Evolutionary conservation across 2,329 filamentous ascomycete genomes (phyloP).

Genomic region (Aureobasidium sp.): DNA sequence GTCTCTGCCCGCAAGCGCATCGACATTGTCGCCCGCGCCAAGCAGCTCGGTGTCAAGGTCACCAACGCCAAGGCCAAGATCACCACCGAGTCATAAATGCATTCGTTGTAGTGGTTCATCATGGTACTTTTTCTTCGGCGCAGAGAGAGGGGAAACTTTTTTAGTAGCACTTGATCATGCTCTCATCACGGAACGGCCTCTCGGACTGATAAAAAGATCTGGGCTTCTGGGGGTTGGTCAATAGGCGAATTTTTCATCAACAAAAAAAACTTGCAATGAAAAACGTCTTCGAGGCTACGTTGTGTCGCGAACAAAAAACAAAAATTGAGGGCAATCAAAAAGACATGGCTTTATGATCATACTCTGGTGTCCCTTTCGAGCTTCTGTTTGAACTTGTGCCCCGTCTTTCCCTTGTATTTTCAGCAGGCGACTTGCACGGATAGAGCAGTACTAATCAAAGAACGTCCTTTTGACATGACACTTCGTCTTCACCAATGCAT

Average conservation of each 20-base stretch:
- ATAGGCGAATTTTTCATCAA: constrained; percentile 10
- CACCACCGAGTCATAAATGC: constrained; percentile 70
- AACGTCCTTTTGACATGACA: no score
- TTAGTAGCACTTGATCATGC: constrained; percentile 6
- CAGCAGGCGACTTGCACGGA: background rate
- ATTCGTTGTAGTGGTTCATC: constrained; percentile 8
- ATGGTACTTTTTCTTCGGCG: constrained; percentile 3
- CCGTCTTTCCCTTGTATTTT: background rate
- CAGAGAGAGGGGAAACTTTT: background rate
- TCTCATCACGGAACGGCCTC: constrained; percentile 3
- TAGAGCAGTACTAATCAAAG: background rate
- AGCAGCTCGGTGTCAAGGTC: constrained; percentile 98
- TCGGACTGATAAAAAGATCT: constrained; percentile 2
- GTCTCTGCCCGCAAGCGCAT: constrained; percentile 98
- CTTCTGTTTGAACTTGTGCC: background rate
- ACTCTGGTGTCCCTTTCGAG: background rate
- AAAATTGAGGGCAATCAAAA: constrained; percentile 7
- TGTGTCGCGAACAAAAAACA: constrained; percentile 8
- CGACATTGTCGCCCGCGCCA: constrained; percentile 93
- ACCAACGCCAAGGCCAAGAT: constrained; percentile 99
- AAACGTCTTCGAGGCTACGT: constrained; percentile 11
- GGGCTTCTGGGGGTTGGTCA: constrained; percentile 7
- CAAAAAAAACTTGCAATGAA: constrained; percentile 9
- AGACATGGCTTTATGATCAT: constrained; percentile 11
- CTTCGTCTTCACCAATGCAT: background rate